Evolutionary conservation across 352 stramenopile genomes (phyloP).

Genomic region (Globisporangium radiosum): DNA sequence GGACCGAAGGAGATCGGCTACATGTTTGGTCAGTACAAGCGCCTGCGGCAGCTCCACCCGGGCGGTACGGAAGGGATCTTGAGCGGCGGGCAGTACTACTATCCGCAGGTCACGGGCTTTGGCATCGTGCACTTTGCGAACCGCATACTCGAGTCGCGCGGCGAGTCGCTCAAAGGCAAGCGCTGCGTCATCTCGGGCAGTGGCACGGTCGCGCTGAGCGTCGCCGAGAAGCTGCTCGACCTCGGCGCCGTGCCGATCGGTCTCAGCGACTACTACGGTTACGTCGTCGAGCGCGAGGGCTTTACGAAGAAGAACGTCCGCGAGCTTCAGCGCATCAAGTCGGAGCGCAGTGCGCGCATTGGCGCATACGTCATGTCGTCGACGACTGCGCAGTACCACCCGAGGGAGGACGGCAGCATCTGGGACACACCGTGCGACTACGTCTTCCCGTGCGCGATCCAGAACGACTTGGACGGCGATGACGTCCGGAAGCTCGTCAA

Average conservation of each 20-base stretch:
- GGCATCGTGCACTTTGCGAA: slow-evolving; percentile 95
- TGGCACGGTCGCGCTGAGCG: slow-evolving; percentile 91
- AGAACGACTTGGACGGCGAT: slow-evolving; percentile 89
- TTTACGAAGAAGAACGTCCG: slow-evolving; percentile 65
- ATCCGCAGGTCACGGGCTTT: slow-evolving; percentile 90
- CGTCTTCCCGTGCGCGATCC: slow-evolving; percentile 93
- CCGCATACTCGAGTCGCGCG: slow-evolving; percentile 87
- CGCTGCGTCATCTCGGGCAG: slow-evolving; percentile 94
- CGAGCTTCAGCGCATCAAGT: slow-evolving; percentile 78
- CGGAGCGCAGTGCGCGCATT: slow-evolving; percentile 71
- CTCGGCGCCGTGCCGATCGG: slow-evolving; percentile 94
- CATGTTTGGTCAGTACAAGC: slow-evolving; percentile 98
- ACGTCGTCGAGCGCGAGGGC: slow-evolving; percentile 93
- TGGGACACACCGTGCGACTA: slow-evolving; percentile 94
- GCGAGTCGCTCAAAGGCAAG: slow-evolving; percentile 94
- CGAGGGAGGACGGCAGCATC: slow-evolving; percentile 59
- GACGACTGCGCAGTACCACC: slow-evolving; percentile 84
- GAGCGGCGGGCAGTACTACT: slow-evolving; percentile 84
- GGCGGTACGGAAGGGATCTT: slow-evolving; percentile 82
- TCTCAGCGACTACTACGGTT: slow-evolving; percentile 93
- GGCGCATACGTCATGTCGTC: slow-evolving; percentile 88
- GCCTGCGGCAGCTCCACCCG: slow-evolving; percentile 83
- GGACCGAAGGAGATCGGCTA: slow-evolving; percentile 93
- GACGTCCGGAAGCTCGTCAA: slow-evolving; percentile 69
- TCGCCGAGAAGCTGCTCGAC: slow-evolving; percentile 94